Evolutionary conservation across 192 early-diverging fungal genomes (phyloP).

Genomic region (Obelidium mucronatum): DNA sequence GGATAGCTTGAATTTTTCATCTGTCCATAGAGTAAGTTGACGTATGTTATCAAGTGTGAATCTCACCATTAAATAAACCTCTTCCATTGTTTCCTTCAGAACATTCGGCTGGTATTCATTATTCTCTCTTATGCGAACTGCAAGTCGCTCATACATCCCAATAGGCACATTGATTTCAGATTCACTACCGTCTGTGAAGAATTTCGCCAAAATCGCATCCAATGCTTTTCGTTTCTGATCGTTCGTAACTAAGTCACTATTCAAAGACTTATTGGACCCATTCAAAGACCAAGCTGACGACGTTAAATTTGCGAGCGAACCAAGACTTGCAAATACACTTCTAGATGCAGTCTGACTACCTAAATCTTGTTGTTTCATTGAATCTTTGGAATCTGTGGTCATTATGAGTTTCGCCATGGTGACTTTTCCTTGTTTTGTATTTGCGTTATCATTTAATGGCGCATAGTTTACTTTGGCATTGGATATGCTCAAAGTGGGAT

Average conservation of each 20-base stretch:
- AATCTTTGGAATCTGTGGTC: too few species aligned
- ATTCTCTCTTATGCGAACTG: not conserved
- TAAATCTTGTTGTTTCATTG: too few species aligned
- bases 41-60: not conserved
- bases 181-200: not conserved
- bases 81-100: constrained; percentile 12
- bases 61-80: constrained; percentile 21
- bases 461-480: too few species aligned
- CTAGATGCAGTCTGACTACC: too few species aligned
- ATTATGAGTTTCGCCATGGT: too few species aligned
- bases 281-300: not conserved
- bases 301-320: not conserved
- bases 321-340: not conserved
- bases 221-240: constrained; percentile 3
- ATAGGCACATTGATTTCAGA: constrained; percentile 11
- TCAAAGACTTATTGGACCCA: not conserved
- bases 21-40: too few species aligned
- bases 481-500: too few species aligned
- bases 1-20: constrained; percentile 10
- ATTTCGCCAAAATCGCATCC: constrained; percentile 3
- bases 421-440: too few species aligned
- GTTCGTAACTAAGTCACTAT: not conserved
- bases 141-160: constrained; percentile 13
- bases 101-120: constrained; percentile 15
- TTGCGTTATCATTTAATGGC: too few species aligned